Evolutionary conservation across 164 flowering plant genomes (phyloP), one percentile per base, ranked within the genome.

Genomic region (Berberis thunbergii): DNA sequence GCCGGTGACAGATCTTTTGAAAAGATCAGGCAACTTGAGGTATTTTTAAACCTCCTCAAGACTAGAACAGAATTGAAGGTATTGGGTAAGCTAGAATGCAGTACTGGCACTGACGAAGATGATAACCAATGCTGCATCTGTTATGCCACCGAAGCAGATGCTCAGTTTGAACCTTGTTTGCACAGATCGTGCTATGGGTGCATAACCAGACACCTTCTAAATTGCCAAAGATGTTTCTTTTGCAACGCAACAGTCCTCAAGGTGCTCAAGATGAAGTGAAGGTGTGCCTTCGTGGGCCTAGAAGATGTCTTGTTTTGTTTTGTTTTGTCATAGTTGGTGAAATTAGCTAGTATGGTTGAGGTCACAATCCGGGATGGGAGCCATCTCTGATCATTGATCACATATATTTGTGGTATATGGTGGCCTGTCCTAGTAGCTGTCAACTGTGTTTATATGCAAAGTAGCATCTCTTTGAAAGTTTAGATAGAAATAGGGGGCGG

Each of bases 211-310:
- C 98, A 92, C 78, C 88, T 92, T 52, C 75, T 92, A 41, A 92
- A 92, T 66, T 83, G 93, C 75, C 78, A 79, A 64, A 84, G 96
- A 73, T 92, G 98, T 74, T 92, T 92, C 87, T 92, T 92, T 57
- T 92, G 98, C 79, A 92, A 89, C 64, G 79, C 85, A 3, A 73
- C 77, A 0, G 88, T 92, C 38, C 1, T 75, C 9, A 81, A 80
- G 46, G 91, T 88, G 10, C 49, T 72, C 41, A 78, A 63, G 72
- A 66, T 64, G 42, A 70, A 70, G 53, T 63, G 44, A 54, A 71
- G 67, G 57, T 26, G 26, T 26, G 57, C 49, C 44, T 54, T 8
- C 40, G 9, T 60, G 64, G 41, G 10, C 44, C 52, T 41, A 7
- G 50, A 3, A 4, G 38, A 56, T 48, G 1, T 41, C 7, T 26